Base-by-base conservation (phyloP, 2,329 filamentous ascomycete species). In the Phaeosphaeria sp. region DNA sequence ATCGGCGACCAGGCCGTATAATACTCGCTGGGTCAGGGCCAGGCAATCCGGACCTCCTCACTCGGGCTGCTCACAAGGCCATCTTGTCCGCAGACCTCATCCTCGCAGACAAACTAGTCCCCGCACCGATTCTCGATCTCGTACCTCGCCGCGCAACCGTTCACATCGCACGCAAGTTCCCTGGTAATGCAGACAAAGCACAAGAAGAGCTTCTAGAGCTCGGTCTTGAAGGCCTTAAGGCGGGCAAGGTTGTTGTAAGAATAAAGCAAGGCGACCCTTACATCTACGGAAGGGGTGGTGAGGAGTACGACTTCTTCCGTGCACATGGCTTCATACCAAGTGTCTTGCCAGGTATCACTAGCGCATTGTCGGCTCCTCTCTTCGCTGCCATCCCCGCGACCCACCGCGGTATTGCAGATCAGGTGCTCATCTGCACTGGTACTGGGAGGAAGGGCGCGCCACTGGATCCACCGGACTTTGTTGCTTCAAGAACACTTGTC, bases 261-360 rank as follows among this genome's bases (percentile, higher is more conserved):
- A 83, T 99, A 45, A 99, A 99, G 80, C 95, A 99, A 76, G 95
- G 95, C 46, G 95, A 99, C 71, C 95, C 95, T 0, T 99, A 96
- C 78, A 87, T 99, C 40, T 99, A 98, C 77, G 95, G 95, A 40
- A 89, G 95, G 40, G 95, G 95, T 55, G 95, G 92, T 33, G 95
- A 99, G 76, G 95, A 99, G 76, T 91, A 92, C 40, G 86, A 87
- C 27, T 97, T 91, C 74, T 97, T 99, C 83, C 82, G 88, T 2
- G 80, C 81, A 2, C 84, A 90, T 48, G 92, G 93, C 1, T 89
- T 89, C 56, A 84, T 83, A 5, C 86, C 88, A 11, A 80, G 86
- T 0, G 93, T 99, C 0, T 81, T 99, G 2, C 95, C 95, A 0
- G 95, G 95, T 1, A 90, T 99, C 44, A 98, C 95, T 0, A 93